Conservation (phyloP, 1,139 yeast species). For the Debaryomyces psychrophilus region DNA sequence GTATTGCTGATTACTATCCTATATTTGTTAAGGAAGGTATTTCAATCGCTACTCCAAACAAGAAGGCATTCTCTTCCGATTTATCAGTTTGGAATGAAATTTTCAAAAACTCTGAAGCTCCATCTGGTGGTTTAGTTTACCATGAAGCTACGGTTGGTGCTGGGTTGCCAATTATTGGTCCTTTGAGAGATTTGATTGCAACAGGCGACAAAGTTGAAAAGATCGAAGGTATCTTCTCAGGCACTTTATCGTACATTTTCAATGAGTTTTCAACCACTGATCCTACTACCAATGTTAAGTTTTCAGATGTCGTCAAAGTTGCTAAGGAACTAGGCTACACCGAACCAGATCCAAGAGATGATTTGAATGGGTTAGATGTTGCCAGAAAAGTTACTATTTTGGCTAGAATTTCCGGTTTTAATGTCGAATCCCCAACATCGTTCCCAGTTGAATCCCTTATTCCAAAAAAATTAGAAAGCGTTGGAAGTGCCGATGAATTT, state of each 20-base stretch:
- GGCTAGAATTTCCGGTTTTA: slow-evolving; percentile 87
- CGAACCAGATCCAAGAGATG: slow-evolving; percentile 99
- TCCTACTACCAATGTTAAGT: slow-evolving; percentile 60
- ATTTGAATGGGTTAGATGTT: slow-evolving; percentile 94
- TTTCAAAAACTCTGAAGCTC: slow-evolving; percentile 54
- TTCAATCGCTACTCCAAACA: slow-evolving; percentile 96
- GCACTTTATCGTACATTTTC: slow-evolving; percentile 94
- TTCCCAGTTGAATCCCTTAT: slow-evolving; percentile 94
- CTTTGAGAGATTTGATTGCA: slow-evolving; percentile 80
- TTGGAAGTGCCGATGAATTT: slow-evolving; percentile 74
- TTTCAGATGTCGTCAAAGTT: slow-evolving; percentile 84
- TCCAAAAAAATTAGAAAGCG: slow-evolving; percentile 81
- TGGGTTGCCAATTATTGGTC: slow-evolving; percentile 90
- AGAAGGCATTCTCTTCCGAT: slow-evolving; percentile 92
- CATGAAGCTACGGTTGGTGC: slow-evolving; percentile 99
- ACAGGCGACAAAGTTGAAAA: slow-evolving; percentile 92
- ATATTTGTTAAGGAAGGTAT: slow-evolving; percentile 73
- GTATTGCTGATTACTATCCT: slow-evolving; percentile 78
- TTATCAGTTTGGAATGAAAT: slow-evolving; percentile 75
- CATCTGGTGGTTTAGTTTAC: slow-evolving; percentile 77
- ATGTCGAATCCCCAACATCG: slow-evolving; percentile 88
- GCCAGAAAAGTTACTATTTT: slow-evolving; percentile 97
- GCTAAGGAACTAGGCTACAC: slow-evolving; percentile 95
- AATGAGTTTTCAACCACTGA: slow-evolving; percentile 82
- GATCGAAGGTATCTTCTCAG: slow-evolving; percentile 95